Conservation (phyloP, 2,329 filamentous ascomycete species). For the Tolypocladium ophioglossoides region DNA sequence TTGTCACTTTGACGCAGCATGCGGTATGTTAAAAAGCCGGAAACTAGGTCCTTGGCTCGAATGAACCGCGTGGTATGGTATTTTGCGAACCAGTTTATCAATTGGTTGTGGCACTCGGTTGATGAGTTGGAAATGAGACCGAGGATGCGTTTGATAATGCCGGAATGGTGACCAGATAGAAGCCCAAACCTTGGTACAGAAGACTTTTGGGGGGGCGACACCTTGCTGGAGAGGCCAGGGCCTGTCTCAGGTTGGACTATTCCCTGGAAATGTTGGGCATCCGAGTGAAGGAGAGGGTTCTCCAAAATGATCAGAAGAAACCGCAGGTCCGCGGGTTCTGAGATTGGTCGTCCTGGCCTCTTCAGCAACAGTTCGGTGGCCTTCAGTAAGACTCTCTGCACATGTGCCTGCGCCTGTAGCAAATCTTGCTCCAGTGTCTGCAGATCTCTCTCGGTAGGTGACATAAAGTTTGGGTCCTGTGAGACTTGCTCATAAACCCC, state of each 20-base stretch:
- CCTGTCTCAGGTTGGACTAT: slow-evolving; percentile 21
- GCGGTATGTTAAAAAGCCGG: slow-evolving; percentile 72
- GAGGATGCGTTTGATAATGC: slow-evolving; percentile 74
- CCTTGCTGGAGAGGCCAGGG: neutral
- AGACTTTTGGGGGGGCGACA: slow-evolving; percentile 8
- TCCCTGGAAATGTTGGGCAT: slow-evolving; percentile 28
- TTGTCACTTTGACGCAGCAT: slow-evolving; percentile 61
- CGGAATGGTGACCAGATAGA: slow-evolving; percentile 60
- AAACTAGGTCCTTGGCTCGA: slow-evolving; percentile 63
- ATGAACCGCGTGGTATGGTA: slow-evolving; percentile 59
- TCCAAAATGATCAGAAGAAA: slow-evolving; percentile 70
- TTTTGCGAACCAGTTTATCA: slow-evolving; percentile 69
- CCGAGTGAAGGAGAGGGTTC: slow-evolving; percentile 62
- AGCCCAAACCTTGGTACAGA: slow-evolving; percentile 25
- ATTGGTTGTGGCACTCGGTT: slow-evolving; percentile 62
- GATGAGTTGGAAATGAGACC: slow-evolving; percentile 70
- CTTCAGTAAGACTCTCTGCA: slow-evolving; percentile 62
- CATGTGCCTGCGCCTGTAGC: slow-evolving; percentile 53
- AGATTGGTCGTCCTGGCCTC: slow-evolving; percentile 61
- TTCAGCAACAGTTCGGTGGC: slow-evolving; percentile 71
- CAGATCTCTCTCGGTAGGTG: slow-evolving; percentile 24
- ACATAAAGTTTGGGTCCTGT: slow-evolving; percentile 15
- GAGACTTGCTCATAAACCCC: slow-evolving; percentile 44
- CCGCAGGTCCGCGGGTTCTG: slow-evolving; percentile 57
- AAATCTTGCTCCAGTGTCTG: slow-evolving; percentile 35